Percentiles rank a stretch among this genome's conserved stretches.
These are phyloP conservation scores for Escallonia rubra DNA, from an alignment of 129 eudicot species.

Conservation along the genomic window DNA sequence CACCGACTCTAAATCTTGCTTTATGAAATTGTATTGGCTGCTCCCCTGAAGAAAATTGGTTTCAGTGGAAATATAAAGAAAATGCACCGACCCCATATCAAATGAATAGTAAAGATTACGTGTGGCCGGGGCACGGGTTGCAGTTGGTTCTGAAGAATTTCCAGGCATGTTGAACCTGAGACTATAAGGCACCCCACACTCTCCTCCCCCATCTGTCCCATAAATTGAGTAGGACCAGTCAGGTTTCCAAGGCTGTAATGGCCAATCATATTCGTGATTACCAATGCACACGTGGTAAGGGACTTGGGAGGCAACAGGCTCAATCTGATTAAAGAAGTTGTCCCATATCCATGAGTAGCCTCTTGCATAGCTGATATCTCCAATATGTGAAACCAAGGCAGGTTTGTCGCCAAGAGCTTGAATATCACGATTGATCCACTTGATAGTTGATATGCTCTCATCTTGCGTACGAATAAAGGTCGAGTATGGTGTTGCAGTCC, in stretches of 20 bases:
- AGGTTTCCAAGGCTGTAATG: constrained; percentile 93
- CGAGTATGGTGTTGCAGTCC: constrained; percentile 80
- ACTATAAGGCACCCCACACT: constrained; percentile 98
- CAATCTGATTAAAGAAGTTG: constrained; percentile 83
- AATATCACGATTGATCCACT: constrained; percentile 81
- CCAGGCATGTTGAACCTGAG: constrained; percentile 92
- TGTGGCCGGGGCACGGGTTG: constrained; percentile 71
- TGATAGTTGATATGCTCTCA: constrained; percentile 75
- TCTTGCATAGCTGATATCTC: constrained; percentile 96
- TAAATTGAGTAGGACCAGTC: constrained; percentile 69
- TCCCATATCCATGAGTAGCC: constrained; percentile 98
- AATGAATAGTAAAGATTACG: constrained; percentile 89
- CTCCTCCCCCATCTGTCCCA: constrained; percentile 83
- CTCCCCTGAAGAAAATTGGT: constrained; percentile 82
- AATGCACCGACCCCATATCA: constrained; percentile 76
- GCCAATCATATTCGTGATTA: constrained; percentile 98
- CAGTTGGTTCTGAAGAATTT: constrained; percentile 73
- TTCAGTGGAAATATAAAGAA: constrained; percentile 83
- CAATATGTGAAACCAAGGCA: constrained; percentile 83
- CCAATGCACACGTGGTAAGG: constrained; percentile 97
- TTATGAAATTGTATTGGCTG: constrained; percentile 64
- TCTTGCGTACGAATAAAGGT: constrained; percentile 78
- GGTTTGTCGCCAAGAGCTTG: constrained; percentile 88
- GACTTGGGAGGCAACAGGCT: constrained; percentile 81
- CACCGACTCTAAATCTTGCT: constrained; percentile 80